phyloP scores from a whole-genome alignment of 208 protist species.

The Endotrypanum monterogeii region DNA sequence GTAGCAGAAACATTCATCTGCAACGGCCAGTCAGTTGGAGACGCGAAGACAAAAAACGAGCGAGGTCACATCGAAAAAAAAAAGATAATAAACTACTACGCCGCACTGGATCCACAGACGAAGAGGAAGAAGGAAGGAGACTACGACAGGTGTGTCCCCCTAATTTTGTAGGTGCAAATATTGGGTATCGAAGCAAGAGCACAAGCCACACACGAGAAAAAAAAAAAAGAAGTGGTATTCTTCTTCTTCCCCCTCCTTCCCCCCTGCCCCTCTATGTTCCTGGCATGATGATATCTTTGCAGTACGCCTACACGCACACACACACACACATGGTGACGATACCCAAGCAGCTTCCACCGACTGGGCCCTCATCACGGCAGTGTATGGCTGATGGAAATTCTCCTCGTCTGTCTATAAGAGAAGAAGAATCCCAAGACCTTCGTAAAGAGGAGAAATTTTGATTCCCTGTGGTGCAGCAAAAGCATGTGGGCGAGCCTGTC shows the following conservation, averaged over 20 bases:
- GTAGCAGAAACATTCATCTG: not conserved
- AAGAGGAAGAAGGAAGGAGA: too few relatives aligned
- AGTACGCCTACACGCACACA: not conserved
- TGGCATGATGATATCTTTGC: not conserved
- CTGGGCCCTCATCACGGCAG: not conserved
- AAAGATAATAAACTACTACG: too few relatives aligned
- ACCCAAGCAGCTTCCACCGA: too few relatives aligned
- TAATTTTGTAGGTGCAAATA: too few relatives aligned
- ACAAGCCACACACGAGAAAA: too few relatives aligned
- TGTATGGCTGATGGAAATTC: not conserved
- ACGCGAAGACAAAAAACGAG: not conserved
- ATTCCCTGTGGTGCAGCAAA: not conserved
- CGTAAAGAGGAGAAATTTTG: too few relatives aligned
- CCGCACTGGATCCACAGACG: too few relatives aligned
- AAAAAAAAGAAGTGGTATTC: not conserved
- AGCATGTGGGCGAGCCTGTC: not conserved
- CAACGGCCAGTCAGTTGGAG: not conserved
- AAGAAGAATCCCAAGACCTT: too few relatives aligned
- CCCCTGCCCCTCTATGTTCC: not conserved
- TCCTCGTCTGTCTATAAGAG: not conserved
- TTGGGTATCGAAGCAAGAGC: too few relatives aligned
- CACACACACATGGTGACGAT: not conserved
- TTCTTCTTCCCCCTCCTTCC: too few relatives aligned
- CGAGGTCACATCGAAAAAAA: too few relatives aligned
- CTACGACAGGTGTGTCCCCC: too few relatives aligned